Evolutionary conservation across 208 protist genomes (phyloP).

Genomic region (Leishmania amazonensis): DNA sequence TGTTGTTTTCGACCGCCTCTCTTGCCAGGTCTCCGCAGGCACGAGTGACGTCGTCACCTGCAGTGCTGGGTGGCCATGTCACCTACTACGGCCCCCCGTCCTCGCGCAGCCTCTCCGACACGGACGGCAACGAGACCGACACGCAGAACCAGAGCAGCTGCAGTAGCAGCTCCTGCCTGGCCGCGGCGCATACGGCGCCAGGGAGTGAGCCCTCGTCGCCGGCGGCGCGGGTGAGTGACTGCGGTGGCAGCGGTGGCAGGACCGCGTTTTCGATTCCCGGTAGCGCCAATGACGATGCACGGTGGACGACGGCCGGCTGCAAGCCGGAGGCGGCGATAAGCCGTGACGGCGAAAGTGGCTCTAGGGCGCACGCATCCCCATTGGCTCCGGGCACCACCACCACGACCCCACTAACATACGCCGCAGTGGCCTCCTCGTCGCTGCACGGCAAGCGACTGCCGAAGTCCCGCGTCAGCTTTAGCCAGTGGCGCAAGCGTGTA

Average conservation of each 20-base stretch:
- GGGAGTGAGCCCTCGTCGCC: background rate
- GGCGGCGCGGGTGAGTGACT: background rate
- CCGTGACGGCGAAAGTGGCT: background rate
- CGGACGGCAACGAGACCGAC: background rate
- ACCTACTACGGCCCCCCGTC: slow-evolving; percentile 3
- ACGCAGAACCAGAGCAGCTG: background rate
- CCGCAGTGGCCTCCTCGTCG: slow-evolving; percentile 9
- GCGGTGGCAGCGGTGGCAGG: background rate
- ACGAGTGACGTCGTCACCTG: background rate
- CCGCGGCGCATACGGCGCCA: slow-evolving; percentile 2
- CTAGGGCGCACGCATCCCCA: background rate
- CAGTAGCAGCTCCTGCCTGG: too few relatives aligned
- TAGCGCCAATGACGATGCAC: background rate
- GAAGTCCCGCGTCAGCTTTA: slow-evolving; percentile 28
- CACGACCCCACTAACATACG: slow-evolving; percentile 21
- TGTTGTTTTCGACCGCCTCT: background rate
- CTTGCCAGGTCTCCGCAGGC: background rate
- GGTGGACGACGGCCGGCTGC: background rate
- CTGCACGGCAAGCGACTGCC: slow-evolving; percentile 28
- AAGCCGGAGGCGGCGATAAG: background rate
- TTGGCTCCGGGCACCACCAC: background rate
- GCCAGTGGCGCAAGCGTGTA: slow-evolving; percentile 18
- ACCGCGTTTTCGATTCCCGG: background rate
- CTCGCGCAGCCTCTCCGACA: background rate
- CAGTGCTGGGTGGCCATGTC: background rate